Evolutionary conservation across 2,329 filamentous ascomycete genomes (phyloP).

Genomic region (Cladosporium sp.): DNA sequence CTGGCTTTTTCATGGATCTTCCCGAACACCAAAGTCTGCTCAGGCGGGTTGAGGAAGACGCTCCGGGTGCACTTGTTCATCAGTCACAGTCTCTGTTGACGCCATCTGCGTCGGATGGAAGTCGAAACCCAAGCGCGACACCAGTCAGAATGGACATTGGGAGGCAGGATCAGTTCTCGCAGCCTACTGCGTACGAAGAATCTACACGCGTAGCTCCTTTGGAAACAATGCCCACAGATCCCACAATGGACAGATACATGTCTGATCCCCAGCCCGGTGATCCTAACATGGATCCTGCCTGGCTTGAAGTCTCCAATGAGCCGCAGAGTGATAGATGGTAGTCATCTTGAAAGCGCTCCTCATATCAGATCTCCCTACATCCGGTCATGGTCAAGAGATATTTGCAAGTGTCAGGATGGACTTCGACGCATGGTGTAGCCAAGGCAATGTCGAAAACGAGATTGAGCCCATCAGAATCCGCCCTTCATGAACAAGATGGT

Average conservation of each 20-base stretch:
- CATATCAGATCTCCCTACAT: too few relatives aligned
- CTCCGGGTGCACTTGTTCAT: not conserved
- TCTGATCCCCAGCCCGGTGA: not conserved
- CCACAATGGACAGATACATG: not conserved
- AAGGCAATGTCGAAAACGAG: too few relatives aligned
- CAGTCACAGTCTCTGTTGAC: not conserved
- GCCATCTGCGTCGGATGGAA: not conserved
- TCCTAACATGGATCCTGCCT: not conserved
- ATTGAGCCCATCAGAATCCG: too few relatives aligned
- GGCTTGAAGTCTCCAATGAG: not conserved
- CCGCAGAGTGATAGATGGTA: not conserved
- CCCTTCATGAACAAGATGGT: too few relatives aligned
- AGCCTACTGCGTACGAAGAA: not conserved
- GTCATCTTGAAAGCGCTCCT: too few relatives aligned
- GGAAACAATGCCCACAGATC: not conserved
- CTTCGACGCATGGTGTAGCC: too few relatives aligned
- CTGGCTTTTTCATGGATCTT: not conserved
- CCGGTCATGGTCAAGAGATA: too few relatives aligned
- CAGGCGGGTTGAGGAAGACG: not conserved
- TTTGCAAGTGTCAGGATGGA: too few relatives aligned
- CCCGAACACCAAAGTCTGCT: not conserved
- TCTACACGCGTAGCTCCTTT: not conserved
- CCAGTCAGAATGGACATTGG: not conserved
- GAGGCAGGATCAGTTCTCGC: not conserved
- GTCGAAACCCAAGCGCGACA: not conserved